A percentile compares a stretch with the other conserved stretches of the same genome.
These are phyloP conservation scores for Jimgerdemannia flammicorona DNA, from an alignment of 192 early-diverging fungal species.

Conservation along the genomic window DNA sequence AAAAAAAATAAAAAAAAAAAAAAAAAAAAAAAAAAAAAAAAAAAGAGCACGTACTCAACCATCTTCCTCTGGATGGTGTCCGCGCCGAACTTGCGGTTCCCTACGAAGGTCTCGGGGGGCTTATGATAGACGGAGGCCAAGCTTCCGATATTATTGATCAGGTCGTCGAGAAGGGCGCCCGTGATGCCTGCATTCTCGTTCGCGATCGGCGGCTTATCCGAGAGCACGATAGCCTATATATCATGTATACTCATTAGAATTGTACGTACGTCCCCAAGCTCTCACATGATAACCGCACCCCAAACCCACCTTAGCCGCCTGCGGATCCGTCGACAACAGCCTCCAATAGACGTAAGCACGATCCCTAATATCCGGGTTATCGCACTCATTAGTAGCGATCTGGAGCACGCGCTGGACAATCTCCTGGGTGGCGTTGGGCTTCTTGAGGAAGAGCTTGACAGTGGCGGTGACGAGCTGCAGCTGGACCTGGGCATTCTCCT, in stretches of 20 bases:
- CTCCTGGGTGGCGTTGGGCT: conserved; percentile 78
- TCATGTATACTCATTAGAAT: background rate
- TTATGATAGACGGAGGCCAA: conserved; percentile 97
- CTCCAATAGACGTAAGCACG: conserved; percentile 98
- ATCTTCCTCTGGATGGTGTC: conserved; percentile 46
- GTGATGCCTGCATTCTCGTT: conserved; percentile 63
- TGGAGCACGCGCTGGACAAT: conserved; percentile 87
- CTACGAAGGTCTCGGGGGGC: conserved; percentile 75
- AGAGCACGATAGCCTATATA: conserved; percentile 71
- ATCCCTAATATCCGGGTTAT: conserved; percentile 95
- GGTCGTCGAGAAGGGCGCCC: conserved; percentile 76
- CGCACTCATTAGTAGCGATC: conserved; percentile 81
- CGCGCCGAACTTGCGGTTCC: conserved; percentile 54
- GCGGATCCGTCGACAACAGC: conserved; percentile 88
- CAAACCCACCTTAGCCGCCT: conserved; percentile 74
- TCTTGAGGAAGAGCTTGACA: conserved; percentile 94
- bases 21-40: conserved; percentile 11
- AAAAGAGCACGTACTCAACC: conserved; percentile 40
- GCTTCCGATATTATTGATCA: conserved; percentile 81
- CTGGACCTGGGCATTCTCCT: conserved; percentile 82
- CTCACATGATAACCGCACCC: background rate
- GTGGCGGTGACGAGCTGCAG: conserved; percentile 85
- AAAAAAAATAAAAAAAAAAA: too few species aligned
- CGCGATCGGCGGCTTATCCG: conserved; percentile 85
- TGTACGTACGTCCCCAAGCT: background rate